phyloP scores from a whole-genome alignment of 2,329 filamentous ascomycete genomes.

The Corinectria fuckeliana region DNA sequence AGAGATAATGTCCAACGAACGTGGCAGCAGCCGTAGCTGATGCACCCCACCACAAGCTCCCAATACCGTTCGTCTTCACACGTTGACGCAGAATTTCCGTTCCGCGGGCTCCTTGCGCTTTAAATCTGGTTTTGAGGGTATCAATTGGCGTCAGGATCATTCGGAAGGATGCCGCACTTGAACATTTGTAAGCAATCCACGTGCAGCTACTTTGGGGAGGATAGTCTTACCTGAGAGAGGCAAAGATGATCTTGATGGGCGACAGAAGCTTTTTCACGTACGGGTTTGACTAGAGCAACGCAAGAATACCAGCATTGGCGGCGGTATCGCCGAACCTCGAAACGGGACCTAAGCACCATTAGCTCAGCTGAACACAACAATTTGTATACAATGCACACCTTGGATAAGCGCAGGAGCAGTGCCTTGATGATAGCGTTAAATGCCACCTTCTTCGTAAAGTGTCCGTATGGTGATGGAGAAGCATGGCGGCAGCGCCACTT shows the following conservation, averaged over 20 bases:
- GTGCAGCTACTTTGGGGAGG: fast-evolving
- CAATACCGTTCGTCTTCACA: conserved; percentile 51
- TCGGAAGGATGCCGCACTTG: conserved; percentile 52
- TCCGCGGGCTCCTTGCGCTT: conserved; percentile 53
- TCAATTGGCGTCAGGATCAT: conserved; percentile 57
- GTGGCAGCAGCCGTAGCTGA: conserved; percentile 56
- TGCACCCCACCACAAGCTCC: conserved; percentile 57
- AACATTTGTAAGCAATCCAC: background rate
- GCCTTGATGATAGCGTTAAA: conserved; percentile 54
- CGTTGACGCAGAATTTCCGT: conserved; percentile 51
- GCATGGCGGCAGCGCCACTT: conserved; percentile 56
- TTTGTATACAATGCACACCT: conserved; percentile 35
- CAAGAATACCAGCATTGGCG: conserved; percentile 57
- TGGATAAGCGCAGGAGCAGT: conserved; percentile 53
- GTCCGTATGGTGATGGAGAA: conserved; percentile 49
- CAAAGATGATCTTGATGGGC: conserved; percentile 53
- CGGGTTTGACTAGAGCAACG: conserved; percentile 53
- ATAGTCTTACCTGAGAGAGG: conserved; percentile 47
- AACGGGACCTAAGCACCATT: conserved; percentile 45
- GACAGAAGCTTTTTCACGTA: conserved; percentile 52
- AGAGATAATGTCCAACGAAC: conserved; percentile 57
- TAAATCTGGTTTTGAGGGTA: conserved; percentile 57
- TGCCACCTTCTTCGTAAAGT: conserved; percentile 50
- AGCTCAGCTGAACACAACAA: background rate
- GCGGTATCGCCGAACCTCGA: conserved; percentile 57